Conservation (phyloP, 140 eudicot genomes). For the Ambrosia hybrid region DNA sequence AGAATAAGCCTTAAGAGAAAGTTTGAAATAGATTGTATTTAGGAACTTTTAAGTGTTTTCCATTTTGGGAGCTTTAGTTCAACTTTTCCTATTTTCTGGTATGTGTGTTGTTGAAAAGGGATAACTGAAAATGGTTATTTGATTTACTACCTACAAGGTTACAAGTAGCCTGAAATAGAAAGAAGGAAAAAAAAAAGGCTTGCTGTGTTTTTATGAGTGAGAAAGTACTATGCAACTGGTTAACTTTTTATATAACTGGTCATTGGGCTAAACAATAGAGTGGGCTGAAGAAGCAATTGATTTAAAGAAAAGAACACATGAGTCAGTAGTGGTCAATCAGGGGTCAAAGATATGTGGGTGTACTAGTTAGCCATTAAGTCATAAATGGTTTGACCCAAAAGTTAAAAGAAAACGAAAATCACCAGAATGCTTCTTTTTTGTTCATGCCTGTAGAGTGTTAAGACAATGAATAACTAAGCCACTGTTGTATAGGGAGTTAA, state of each 20-base stretch:
- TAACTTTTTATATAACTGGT: neutral
- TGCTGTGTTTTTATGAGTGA: neutral
- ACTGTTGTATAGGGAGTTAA: no score
- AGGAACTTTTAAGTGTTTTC: no score
- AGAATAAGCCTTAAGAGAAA: no score
- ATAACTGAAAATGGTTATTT: neutral
- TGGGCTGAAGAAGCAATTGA: conserved; percentile 1
- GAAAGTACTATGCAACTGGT: neutral
- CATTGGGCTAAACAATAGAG: neutral
- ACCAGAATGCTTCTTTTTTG: neutral
- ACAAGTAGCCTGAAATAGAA: neutral
- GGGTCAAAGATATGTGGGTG: conserved; percentile 13
- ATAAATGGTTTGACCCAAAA: conserved; percentile 54
- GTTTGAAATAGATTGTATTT: no score
- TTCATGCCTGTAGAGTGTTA: no score
- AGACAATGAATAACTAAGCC: no score
- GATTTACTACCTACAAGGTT: neutral
- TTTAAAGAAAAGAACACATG: conserved; percentile 3
- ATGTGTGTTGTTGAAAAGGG: neutral
- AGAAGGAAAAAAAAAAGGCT: neutral
- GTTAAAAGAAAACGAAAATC: conserved; percentile 19
- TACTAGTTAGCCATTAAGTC: neutral
- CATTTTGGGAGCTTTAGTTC: neutral
- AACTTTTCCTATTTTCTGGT: neutral
- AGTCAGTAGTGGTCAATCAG: neutral